phyloP scores from a whole-genome alignment of 2,329 filamentous ascomycete species.

The Diaporthe humulicola region DNA sequence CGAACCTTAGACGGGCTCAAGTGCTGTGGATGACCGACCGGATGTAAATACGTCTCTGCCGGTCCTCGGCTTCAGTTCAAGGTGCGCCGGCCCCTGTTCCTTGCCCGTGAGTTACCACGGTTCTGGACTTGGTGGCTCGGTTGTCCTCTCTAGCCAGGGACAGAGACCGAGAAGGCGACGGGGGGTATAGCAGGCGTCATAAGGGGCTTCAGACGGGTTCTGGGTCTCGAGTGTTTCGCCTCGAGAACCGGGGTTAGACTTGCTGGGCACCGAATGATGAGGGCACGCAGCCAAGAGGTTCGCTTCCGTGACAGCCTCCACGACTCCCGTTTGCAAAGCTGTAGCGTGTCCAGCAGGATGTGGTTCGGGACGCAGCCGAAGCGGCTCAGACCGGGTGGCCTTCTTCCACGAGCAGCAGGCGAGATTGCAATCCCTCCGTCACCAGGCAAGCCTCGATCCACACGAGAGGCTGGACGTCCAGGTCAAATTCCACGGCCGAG shows the following conservation, averaged over 20 bases:
- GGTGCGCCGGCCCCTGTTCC: constrained; percentile 14
- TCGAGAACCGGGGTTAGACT: constrained; percentile 2
- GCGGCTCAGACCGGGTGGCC: constrained; percentile 11
- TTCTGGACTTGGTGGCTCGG: constrained; percentile 14
- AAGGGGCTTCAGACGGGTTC: constrained; percentile 12
- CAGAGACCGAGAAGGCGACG: background rate
- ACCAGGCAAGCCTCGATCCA: background rate
- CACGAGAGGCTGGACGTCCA: background rate
- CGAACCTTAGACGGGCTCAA: constrained; percentile 16
- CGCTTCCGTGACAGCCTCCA: constrained; percentile 19
- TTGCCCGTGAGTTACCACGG: constrained; percentile 21
- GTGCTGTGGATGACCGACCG: background rate
- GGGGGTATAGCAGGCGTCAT: constrained; percentile 13
- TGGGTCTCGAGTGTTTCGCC: constrained; percentile 26
- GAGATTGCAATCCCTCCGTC: constrained; percentile 8
- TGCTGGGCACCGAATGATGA: constrained; percentile 17
- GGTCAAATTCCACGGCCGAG: constrained; percentile 4
- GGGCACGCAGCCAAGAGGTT: constrained; percentile 21
- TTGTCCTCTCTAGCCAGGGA: constrained; percentile 1
- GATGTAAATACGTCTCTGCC: constrained; percentile 17
- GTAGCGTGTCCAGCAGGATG: background rate
- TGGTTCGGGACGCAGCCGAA: constrained; percentile 17
- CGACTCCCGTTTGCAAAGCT: background rate
- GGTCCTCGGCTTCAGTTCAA: background rate
- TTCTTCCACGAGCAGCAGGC: constrained; percentile 1